Conservation (phyloP, 768 basidiomycete species). For the Mycena maculata region DNA sequence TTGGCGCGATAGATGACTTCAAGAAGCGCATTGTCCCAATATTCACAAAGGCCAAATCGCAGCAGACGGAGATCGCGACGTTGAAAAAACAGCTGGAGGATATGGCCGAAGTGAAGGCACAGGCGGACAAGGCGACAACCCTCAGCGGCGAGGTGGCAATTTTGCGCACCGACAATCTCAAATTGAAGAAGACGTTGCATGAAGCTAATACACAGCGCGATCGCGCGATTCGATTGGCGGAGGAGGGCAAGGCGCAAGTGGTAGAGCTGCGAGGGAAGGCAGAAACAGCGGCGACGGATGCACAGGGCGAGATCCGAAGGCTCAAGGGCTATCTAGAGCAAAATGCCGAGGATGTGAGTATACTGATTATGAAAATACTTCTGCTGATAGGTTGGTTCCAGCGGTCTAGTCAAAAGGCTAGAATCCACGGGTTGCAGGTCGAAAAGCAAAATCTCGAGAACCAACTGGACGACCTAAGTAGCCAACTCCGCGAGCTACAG, state of each 20-base stretch:
- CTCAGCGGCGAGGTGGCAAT: constrained; percentile 39
- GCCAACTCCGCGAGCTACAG: constrained; percentile 16
- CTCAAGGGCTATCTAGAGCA: constrained; percentile 47
- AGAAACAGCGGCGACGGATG: constrained; percentile 41
- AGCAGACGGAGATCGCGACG: constrained; percentile 30
- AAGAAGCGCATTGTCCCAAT: constrained; percentile 54
- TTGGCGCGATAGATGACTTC: constrained; percentile 54
- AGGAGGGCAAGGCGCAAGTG: constrained; percentile 42
- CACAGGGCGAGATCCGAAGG: constrained; percentile 43
- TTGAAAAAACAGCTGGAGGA: constrained; percentile 45
- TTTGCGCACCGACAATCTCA: constrained; percentile 25
- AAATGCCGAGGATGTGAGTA: constrained; percentile 43
- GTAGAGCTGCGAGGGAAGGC: constrained; percentile 39
- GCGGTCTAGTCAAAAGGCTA: constrained; percentile 38
- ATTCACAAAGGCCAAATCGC: constrained; percentile 38
- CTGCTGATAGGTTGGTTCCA: constrained; percentile 27
- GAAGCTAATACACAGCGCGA: constrained; percentile 35
- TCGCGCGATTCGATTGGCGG: constrained; percentile 43
- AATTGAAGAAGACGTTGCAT: background rate
- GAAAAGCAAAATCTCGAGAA: constrained; percentile 29
- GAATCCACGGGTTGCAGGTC: constrained; percentile 39
- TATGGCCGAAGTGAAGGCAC: constrained; percentile 38
- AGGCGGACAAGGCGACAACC: constrained; percentile 34
- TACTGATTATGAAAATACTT: background rate
- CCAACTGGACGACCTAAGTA: constrained; percentile 28